Evolutionary conservation across 305 asterid genomes (phyloP), one percentile per base, ranked within the genome.

Genomic region (Fraxinus baroniana): DNA sequence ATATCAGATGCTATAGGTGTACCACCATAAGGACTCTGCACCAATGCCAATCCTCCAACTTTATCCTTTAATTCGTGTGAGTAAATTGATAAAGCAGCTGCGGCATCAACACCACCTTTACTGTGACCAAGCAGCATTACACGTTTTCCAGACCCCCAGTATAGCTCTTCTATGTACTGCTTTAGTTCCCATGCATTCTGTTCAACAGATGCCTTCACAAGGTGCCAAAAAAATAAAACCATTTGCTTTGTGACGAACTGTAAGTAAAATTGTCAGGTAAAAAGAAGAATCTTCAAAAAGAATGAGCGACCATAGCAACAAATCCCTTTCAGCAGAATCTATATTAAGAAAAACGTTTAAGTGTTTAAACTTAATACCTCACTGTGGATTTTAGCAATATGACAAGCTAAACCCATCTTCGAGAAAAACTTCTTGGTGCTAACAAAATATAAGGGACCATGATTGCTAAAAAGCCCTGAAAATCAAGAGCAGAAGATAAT

Each of bases 61-160:
- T 95, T 95, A 82, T 88, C 90, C 81, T 89, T 86, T 85, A 95
- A 85, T 72, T 92, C 98, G 75, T 83, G 76, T 28, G 90, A 87
- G 88, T 95, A 95, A 76, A 92, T 91, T 24, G 97, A 92, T 87
- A 95, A 85, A 77, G 99, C 98, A 72, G 99, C 99, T 10, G 98
- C 95, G 76, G 97, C 98, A 88, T 95, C 99, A 36, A 95, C 94
- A 77, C 99, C 99, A n/a, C 98, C 98, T 81, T 95, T 95, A 87
- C 99, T 94, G 88, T 94, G 99, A 80, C 98, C 99, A 32, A 95
- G 94, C 90, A 95, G 84, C 97, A 95, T 90, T 79, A 95, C 92
- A 76, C 90, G 92, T 80, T 95, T 95, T 33, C 97, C 97, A 1
- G 97, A 92, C 13, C 99, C 99, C 99, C 99, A 94, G 79, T 93